A percentile compares a stretch with the other conserved stretches of the same genome.
Conservation (phyloP, 208 protist species). For the Trypanosoma scelopori region DNA sequence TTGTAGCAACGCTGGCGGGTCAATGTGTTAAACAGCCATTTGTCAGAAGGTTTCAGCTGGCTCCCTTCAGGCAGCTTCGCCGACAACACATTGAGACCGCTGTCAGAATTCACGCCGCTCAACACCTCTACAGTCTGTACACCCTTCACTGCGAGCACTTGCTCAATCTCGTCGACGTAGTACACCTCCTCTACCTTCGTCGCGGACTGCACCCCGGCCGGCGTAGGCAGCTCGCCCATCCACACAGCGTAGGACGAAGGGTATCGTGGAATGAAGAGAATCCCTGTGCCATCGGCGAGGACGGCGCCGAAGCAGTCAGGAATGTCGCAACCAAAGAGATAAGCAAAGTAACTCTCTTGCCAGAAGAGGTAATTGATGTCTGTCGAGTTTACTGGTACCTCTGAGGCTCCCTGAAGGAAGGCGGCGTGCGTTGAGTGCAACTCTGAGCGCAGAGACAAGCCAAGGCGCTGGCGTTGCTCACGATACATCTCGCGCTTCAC, state of each 20-base stretch:
- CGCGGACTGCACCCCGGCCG: slow-evolving; percentile 50
- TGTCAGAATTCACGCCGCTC: slow-evolving; percentile 80
- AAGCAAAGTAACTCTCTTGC: slow-evolving; percentile 95
- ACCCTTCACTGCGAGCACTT: slow-evolving; percentile 40
- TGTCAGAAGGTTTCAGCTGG: slow-evolving; percentile 25
- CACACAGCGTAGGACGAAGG: slow-evolving; percentile 88
- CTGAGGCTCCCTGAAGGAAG: slow-evolving; percentile 71
- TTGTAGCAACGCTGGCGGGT: slow-evolving; percentile 85
- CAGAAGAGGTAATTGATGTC: slow-evolving; percentile 89
- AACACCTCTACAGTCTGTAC: slow-evolving; percentile 77
- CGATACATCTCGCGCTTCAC: slow-evolving; percentile 79
- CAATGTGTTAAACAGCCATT: slow-evolving; percentile 63
- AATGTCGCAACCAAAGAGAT: slow-evolving; percentile 88
- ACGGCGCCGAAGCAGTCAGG: slow-evolving; percentile 84
- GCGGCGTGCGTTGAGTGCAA: slow-evolving; percentile 59
- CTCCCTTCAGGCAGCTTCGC: slow-evolving; percentile 46
- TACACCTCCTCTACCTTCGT: slow-evolving; percentile 77
- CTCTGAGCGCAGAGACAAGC: slow-evolving; percentile 33
- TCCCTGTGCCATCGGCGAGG: slow-evolving; percentile 50
- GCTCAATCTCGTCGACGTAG: slow-evolving; percentile 82
- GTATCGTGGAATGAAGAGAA: slow-evolving; percentile 88
- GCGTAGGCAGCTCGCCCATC: slow-evolving; percentile 87
- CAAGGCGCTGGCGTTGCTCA: slow-evolving; percentile 83
- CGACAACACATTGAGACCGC: slow-evolving; percentile 58
- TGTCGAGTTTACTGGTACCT: slow-evolving; percentile 89